Conservation (phyloP, 2,329 filamentous ascomycete species). For the Fusarium avenaceum region DNA sequence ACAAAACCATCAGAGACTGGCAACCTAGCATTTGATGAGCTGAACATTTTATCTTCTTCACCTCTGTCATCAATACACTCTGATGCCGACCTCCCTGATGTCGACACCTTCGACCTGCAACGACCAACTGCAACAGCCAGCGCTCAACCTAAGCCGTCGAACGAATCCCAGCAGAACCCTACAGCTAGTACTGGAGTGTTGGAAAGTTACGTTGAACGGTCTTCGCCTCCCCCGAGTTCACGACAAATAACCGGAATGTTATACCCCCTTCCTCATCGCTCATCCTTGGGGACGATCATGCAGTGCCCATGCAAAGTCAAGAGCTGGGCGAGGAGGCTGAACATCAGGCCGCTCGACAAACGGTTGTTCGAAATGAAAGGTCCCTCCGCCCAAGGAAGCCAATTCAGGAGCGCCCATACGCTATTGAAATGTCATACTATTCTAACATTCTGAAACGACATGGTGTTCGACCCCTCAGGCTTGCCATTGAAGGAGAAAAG, state of each 20-base stretch:
- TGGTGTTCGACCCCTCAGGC: constrained; percentile 66
- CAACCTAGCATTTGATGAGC: background rate
- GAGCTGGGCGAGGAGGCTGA: constrained; percentile 33
- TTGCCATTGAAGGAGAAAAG: constrained; percentile 53
- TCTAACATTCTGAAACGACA: constrained; percentile 66
- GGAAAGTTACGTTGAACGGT: constrained; percentile 55
- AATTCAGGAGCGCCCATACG: constrained; percentile 72
- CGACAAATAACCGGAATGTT: background rate
- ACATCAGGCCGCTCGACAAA: constrained; percentile 45
- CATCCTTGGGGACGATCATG: background rate
- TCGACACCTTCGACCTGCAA: constrained; percentile 39
- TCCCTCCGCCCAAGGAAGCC: constrained; percentile 71
- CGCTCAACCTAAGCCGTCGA: constrained; percentile 4
- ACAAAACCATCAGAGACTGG: constrained; percentile 11
- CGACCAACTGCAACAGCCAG: constrained; percentile 1
- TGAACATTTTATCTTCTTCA: constrained; percentile 49
- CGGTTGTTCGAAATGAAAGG: constrained; percentile 57
- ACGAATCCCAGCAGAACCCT: constrained; percentile 13
- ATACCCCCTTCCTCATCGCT: background rate
- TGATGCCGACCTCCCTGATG: constrained; percentile 44
- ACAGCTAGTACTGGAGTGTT: constrained; percentile 54
- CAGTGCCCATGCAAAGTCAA: constrained; percentile 33
- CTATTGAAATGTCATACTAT: constrained; percentile 69
- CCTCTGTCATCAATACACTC: constrained; percentile 54
- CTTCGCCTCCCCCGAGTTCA: constrained; percentile 51